Evolutionary conservation across 192 early-diverging fungal genomes (phyloP).

Genomic region (Coemansia sp.): DNA sequence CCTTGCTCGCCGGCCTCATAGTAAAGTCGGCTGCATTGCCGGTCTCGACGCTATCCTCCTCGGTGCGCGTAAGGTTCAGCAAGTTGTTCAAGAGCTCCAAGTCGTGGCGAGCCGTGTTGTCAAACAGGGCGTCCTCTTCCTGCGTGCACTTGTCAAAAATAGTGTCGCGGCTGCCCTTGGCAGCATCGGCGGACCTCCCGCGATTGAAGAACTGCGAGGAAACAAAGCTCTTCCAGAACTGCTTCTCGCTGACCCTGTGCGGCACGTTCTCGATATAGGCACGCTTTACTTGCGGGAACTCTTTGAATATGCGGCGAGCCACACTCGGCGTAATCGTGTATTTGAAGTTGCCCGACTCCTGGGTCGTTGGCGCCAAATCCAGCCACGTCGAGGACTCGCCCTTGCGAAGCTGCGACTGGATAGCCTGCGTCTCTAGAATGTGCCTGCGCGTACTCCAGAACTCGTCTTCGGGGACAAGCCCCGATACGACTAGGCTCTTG

Average conservation of each 20-base stretch:
- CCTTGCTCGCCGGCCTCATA: slow-evolving; percentile 66
- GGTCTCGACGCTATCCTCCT: slow-evolving; percentile 76
- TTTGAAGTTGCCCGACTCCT: slow-evolving; percentile 77
- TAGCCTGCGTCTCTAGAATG: slow-evolving; percentile 69
- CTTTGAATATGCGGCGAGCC: slow-evolving; percentile 83
- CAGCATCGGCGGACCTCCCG: slow-evolving; percentile 58
- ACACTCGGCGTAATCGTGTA: slow-evolving; percentile 87
- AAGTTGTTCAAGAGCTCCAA: slow-evolving; percentile 62
- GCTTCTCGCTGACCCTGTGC: slow-evolving; percentile 64
- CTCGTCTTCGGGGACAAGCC: slow-evolving; percentile 83
- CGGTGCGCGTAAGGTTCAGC: slow-evolving; percentile 77
- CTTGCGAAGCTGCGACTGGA: slow-evolving; percentile 70
- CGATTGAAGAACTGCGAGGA: slow-evolving; percentile 83
- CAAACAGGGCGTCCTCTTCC: slow-evolving; percentile 70
- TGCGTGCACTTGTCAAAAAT: slow-evolving; percentile 76
- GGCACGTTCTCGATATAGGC: slow-evolving; percentile 84
- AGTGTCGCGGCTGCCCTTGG: slow-evolving; percentile 55
- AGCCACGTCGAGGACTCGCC: slow-evolving; percentile 76
- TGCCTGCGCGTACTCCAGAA: slow-evolving; percentile 86
- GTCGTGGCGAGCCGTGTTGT: slow-evolving; percentile 45
- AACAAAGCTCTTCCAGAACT: slow-evolving; percentile 88
- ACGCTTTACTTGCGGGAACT: slow-evolving; percentile 82
- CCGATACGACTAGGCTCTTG: slow-evolving; percentile 71
- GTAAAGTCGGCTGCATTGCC: slow-evolving; percentile 80
- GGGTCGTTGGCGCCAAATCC: slow-evolving; percentile 61